phyloP scores from a whole-genome alignment of 1,284 basidiomycete species.

The Abortiporus biennis region DNA sequence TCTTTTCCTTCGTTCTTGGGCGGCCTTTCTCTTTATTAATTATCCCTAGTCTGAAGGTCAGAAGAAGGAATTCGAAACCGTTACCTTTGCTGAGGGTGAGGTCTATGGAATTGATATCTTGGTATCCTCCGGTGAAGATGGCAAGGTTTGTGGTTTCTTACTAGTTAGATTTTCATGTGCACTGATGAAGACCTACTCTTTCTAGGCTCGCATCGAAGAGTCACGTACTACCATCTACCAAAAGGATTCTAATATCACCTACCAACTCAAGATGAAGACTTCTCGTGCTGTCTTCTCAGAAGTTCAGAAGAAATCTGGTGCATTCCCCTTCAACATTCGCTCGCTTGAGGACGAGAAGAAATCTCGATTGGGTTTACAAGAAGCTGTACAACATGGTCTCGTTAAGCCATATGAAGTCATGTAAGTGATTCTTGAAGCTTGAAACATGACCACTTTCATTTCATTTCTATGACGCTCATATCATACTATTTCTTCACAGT shows the following conservation, averaged over 20 bases:
- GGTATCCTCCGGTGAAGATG: slow-evolving; percentile 83
- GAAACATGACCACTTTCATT: not conserved
- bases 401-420: slow-evolving; percentile 89
- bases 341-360: slow-evolving; percentile 93
- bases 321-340: slow-evolving; percentile 97
- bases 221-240: slow-evolving; percentile 93
- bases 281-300: slow-evolving; percentile 93
- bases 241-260: slow-evolving; percentile 81
- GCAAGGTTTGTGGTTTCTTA: slow-evolving; percentile 54
- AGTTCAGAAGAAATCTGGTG: slow-evolving; percentile 95
- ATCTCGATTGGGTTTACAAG: slow-evolving; percentile 91
- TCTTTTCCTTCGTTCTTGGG: not conserved
- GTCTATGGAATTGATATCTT: slow-evolving; percentile 96
- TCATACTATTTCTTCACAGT: slow-evolving; percentile 33
- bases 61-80: slow-evolving; percentile 79
- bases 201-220: slow-evolving; percentile 79
- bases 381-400: slow-evolving; percentile 90
- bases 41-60: slow-evolving; percentile 52
- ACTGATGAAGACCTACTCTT: not conserved
- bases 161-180: not conserved
- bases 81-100: slow-evolving; percentile 88
- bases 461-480: not conserved
- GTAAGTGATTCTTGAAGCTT: slow-evolving; percentile 48
- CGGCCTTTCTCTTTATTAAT: not conserved
- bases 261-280: slow-evolving; percentile 97